A percentile compares a stretch with the other conserved stretches of the same genome.
Evolutionary conservation across 129 eudicot genomes (phyloP).

Genomic region (Saussurea involucrata): DNA sequence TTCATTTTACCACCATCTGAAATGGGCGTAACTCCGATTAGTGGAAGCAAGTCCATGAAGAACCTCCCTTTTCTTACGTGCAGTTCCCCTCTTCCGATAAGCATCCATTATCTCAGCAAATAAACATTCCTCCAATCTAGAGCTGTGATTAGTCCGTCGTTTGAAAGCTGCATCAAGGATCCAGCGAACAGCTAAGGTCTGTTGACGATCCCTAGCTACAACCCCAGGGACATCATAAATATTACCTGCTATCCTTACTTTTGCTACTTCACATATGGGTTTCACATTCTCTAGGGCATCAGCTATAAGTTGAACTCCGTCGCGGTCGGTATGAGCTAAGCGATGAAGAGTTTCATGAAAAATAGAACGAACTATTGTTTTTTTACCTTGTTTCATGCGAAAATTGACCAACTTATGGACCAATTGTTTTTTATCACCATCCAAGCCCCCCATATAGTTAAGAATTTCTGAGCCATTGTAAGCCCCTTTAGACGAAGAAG

Average conservation of each 20-base stretch:
- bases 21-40: conserved; percentile 36
- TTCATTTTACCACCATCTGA: conserved; percentile 31
- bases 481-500: conserved; percentile 16
- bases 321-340: conserved; percentile 25
- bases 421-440: conserved; percentile 28
- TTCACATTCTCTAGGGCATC: conserved; percentile 38
- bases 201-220: conserved; percentile 35
- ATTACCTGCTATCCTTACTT: conserved; percentile 37
- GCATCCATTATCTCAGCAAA: conserved; percentile 42
- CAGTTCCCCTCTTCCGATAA: conserved; percentile 33
- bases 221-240: conserved; percentile 40
- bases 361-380: conserved; percentile 30
- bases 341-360: conserved; percentile 29
- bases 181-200: conserved; percentile 32
- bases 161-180: conserved; percentile 32
- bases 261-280: conserved; percentile 36
- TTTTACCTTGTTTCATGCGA: conserved; percentile 37
- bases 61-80: conserved; percentile 37
- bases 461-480: conserved; percentile 32
- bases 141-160: conserved; percentile 22
- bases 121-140: conserved; percentile 33
- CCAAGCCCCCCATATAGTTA: conserved; percentile 35
- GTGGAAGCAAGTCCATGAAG: conserved; percentile 33
- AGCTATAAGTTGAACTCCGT: conserved; percentile 26
- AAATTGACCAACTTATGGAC: conserved; percentile 35